Base-by-base conservation (phyloP, 345 rosid genomes). In the Arabidopsis thaliana region DNA sequence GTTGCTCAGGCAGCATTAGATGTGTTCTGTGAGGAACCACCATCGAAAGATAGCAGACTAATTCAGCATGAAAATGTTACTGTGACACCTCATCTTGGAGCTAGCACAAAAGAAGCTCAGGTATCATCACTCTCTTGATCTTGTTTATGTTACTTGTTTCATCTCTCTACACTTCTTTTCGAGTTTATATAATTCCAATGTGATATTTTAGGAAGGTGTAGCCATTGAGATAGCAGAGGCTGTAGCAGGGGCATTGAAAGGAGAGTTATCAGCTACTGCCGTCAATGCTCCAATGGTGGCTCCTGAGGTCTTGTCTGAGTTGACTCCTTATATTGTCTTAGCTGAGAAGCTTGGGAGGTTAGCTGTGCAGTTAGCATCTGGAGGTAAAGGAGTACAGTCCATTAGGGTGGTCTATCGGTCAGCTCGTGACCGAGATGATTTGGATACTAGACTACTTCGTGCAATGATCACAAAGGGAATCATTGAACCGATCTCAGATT, bases 21-120 rank as follows among this genome's bases (percentile, higher is more conserved):
- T 78, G 97, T 92, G 53, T 91, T 91, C 79, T 63, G 84, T 0
- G 78, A 82, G 69, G 96, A 91, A 61, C 96, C 97, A 13, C 93
- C 96, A 28, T 32, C 86, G 0, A 79, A 75, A 65, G 93, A 88
- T 25, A 82, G 84, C 82, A 88, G 79, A 76, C 48, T 91, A 59
- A 81, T 91, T 44, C 96, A 80, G 36, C 97, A 89, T 71, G 84
- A 85, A 58, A 88, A 85, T 66, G 93, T 91, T 41, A 88, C 82
- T 2, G 90, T 84, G 52, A 91, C 97, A 8, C 97, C 97, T 79
- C 97, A 91, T 81, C 96, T 91, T 1, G 97, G 97, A 79, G 96
- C 96, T 37, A 89, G 97, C 81, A 89, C 96, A 34, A 91, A 87
- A 78, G 97, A 91, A 85, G 97, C 97, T 51, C 97, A 91, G 86